These are phyloP conservation scores for Epichloe sp. DNA, from an alignment of 2,329 filamentous ascomycete genomes.

Conservation along the genomic window DNA sequence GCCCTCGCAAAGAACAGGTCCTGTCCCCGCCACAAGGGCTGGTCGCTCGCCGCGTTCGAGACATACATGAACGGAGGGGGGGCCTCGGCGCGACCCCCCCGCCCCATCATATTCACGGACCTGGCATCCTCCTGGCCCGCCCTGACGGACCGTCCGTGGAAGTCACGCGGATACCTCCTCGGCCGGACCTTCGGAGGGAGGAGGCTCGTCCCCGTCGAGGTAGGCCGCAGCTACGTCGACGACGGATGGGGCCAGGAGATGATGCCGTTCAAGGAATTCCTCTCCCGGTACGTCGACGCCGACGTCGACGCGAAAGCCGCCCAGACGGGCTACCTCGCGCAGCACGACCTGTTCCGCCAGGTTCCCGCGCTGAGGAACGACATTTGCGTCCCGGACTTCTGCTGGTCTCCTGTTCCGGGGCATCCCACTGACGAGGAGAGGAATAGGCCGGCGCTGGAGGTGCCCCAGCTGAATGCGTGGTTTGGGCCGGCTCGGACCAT, in stretches of 20 bases:
- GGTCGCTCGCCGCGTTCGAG: conserved; percentile 48
- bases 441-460: conserved; percentile 30
- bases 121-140: conserved; percentile 63
- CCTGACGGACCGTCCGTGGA: conserved; percentile 54
- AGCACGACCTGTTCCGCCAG: conserved; percentile 77
- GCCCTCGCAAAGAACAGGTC: conserved; percentile 10
- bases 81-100: conserved; percentile 20
- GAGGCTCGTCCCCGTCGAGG: conserved; percentile 72
- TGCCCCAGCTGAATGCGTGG: conserved; percentile 78
- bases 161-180: conserved; percentile 58
- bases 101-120: conserved; percentile 58
- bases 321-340: conserved; percentile 67
- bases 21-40: conserved; percentile 21
- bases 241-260: conserved; percentile 73
- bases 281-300: conserved; percentile 42
- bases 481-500: conserved; percentile 80
- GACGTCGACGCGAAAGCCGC: neutral
- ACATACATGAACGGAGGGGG: conserved; percentile 34
- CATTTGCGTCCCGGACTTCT: conserved; percentile 71
- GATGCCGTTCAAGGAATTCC: conserved; percentile 59
- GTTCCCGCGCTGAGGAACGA: conserved; percentile 65
- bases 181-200: conserved; percentile 61
- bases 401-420: conserved; percentile 56
- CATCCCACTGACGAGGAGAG: conserved; percentile 28
- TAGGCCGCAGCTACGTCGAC: conserved; percentile 81